Base-by-base conservation (phyloP, 2,329 filamentous ascomycete species). In the Epichloe gansuensis region DNA sequence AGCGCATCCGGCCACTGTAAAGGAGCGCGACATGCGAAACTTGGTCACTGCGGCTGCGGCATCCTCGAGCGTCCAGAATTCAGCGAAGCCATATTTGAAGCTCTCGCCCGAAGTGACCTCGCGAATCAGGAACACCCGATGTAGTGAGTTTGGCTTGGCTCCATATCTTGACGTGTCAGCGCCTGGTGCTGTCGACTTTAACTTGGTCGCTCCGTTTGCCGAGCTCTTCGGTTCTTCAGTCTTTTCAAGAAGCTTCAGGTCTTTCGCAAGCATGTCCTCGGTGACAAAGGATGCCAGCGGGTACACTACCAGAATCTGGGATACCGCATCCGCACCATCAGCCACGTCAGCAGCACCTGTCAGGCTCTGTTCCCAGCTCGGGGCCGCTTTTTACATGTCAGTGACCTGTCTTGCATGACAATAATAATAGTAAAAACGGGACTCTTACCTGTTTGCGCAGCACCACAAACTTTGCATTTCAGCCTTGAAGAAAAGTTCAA, bases 81-180 rank as follows among this genome's bases (percentile, higher is more conserved):
- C 88, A 1, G 83, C 88, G 66, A 94, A 94, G 0, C 87, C 88
- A 60, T 88, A 94, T 58, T 83, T 80, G 75, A 86, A 87, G 49
- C 84, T 88, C 54, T 87, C 82, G 87, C 78, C 78, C 4, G 76
- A 84, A 54, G 74, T 75, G 44, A 82, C 76, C 62, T 91, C 85
- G 51, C 88, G 80, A 60, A 93, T 82, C 27, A 94, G 70, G 55
- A 93, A 79, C 2, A 93, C 81, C 49, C 88, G 81, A 55, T 85
- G 80, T 8, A 94, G 70, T n/a, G 86, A 88, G 21, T 83, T 82
- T 35, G 84, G 81, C 52, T 77, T 79, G 4, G 88, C 87, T 40
- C 87, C 87, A 1, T 83, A 72, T 12, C 84, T 82, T 21, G 76
- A 70, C 8, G 73, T 74, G 54, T 77, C 75, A 39, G 71, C 73